Percentiles rank a stretch among this genome's conserved stretches.
Evolutionary conservation across 2,329 filamentous ascomycete species (phyloP).

Genomic region (Botrytis sinoallii): DNA sequence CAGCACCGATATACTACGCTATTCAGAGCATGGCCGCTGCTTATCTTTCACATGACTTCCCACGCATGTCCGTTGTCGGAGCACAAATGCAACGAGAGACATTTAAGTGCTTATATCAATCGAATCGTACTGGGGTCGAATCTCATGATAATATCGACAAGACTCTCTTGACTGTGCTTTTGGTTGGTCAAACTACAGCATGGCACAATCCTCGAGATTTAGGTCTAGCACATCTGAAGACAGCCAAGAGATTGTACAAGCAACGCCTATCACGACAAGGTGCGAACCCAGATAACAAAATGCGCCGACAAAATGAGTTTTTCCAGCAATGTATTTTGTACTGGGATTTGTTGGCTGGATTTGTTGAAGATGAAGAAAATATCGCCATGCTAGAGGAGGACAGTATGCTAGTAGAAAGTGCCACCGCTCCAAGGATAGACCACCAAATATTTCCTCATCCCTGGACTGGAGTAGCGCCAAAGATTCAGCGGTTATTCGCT

Average conservation of each 20-base stretch:
- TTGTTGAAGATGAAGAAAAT: constrained; percentile 33
- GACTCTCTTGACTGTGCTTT: constrained; percentile 54
- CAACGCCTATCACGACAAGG: constrained; percentile 29
- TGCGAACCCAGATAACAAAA: constrained; percentile 18
- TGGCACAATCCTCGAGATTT: constrained; percentile 58
- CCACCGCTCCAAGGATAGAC: constrained; percentile 12
- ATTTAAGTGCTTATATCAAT: constrained; percentile 41
- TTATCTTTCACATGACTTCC: constrained; percentile 56
- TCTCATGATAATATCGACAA: constrained; percentile 50
- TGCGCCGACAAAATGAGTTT: constrained; percentile 33
- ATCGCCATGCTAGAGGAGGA: constrained; percentile 1
- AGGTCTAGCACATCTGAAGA: constrained; percentile 40
- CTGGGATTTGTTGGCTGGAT: constrained; percentile 36
- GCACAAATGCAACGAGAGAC: constrained; percentile 47
- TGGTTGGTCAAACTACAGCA: constrained; percentile 57
- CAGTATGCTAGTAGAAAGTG: not conserved
- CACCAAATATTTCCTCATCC: constrained; percentile 34
- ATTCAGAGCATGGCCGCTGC: constrained; percentile 64
- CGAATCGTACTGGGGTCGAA: constrained; percentile 49
- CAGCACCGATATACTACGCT: constrained; percentile 55
- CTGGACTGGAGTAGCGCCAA: constrained; percentile 34
- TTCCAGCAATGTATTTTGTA: constrained; percentile 37
- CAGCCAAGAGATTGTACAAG: constrained; percentile 33
- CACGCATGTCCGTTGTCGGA: constrained; percentile 49
- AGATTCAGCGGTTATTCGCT: constrained; percentile 32